Base-by-base conservation (phyloP, 1,139 yeast species). In the Suhomyces panamericanus region DNA sequence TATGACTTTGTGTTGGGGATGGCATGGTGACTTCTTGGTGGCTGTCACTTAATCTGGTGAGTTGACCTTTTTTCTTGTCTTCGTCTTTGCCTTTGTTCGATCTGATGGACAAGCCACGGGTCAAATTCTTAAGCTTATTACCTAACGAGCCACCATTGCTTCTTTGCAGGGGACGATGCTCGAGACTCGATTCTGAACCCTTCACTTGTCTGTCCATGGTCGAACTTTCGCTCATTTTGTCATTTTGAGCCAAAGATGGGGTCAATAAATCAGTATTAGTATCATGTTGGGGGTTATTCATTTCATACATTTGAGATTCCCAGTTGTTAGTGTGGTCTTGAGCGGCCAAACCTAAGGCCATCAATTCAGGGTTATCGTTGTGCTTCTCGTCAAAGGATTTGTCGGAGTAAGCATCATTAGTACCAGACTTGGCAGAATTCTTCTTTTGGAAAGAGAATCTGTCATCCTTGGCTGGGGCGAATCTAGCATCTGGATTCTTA, bases 381-480 rank as follows among this genome's bases (percentile, higher is more conserved):
- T 14, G 14, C 27, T 52, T 46, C 32, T 49, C 50, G 32, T 42
- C 39, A 16, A n/a, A 28, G 42, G 29, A 13, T 13, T 35, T 42
- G n/a, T 35, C 38, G 4, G 43, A 41, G 12, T 27, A 20, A 16
- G 44, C 41, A 27, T 33, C 22, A 24, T 33, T 30, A 6, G 13
- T 12, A 20, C 32, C 44, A 36, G 49, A 56, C 52, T 63, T 68
- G 32, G 66, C 58, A 3, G 76, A 70, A 4, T 78, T 71, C 63
- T 69, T 75, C 60, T 80, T 77, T 62, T 85, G 90, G 80, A 87
- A 87, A 2, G 93, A 85, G 14, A 87, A 80, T 75, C 95, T 79
- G 60, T 87, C 95, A 69, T 87, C 95, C 54, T 73, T 83, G 8
- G 91, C 91, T 14, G 93, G 93, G 38, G 85, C 86, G 63, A 86